Evolutionary conservation across 306 rosid genomes (phyloP).

Genomic region (Fragaria iinumae): DNA sequence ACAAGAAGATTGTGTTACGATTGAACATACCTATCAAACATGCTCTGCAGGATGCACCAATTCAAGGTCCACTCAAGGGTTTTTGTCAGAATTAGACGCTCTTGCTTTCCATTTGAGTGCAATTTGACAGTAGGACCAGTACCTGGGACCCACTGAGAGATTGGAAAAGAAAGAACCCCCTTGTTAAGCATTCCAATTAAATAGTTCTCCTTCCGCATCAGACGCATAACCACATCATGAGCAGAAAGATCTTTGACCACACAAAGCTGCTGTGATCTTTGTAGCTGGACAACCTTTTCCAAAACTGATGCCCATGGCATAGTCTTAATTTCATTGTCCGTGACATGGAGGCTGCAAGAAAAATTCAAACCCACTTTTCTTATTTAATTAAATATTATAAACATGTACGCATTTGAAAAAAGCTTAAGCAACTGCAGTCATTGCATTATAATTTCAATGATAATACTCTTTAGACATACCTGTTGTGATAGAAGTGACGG

Average conservation of each 20-base stretch:
- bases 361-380: constrained; percentile 13
- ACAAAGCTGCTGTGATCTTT: constrained; percentile 68
- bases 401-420: neutral
- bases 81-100: constrained; percentile 68
- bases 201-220: constrained; percentile 98
- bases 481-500: constrained; percentile 75
- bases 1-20: neutral
- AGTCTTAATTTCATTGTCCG: constrained; percentile 86
- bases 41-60: constrained; percentile 95
- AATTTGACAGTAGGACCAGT: constrained; percentile 69
- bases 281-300: constrained; percentile 78
- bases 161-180: constrained; percentile 89
- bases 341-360: constrained; percentile 73
- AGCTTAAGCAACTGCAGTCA: constrained; percentile 12
- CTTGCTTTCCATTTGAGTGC: constrained; percentile 44
- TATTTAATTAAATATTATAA: constrained; percentile 2
- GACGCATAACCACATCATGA: constrained; percentile 86
- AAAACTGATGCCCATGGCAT: constrained; percentile 91
- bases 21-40: constrained; percentile 87
- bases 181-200: constrained; percentile 93
- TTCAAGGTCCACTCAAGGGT: constrained; percentile 96
- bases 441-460: constrained; percentile 6
- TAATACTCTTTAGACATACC: constrained; percentile 38
- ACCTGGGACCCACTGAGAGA: constrained; percentile 89
- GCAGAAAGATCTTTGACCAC: constrained; percentile 87